Evolutionary conservation across 108 stramenopile species (phyloP).

Genomic region (Cyclostephanos tholiformis): DNA sequence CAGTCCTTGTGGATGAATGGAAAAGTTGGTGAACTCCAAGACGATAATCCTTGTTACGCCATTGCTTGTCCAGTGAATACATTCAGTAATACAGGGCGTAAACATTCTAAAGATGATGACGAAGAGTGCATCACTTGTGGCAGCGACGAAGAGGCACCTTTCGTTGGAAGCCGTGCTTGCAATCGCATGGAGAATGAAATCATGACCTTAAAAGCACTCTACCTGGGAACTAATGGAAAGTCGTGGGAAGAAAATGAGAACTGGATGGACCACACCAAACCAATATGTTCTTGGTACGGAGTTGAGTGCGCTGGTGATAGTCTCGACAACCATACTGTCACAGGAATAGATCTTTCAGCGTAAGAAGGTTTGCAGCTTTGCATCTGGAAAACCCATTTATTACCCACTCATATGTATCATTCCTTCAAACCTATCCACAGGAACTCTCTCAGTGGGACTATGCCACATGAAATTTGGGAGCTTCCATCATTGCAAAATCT

Average conservation of each 20-base stretch:
- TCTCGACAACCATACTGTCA: constrained; percentile 50
- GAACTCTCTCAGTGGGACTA: constrained; percentile 57
- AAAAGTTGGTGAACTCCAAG: constrained; percentile 50
- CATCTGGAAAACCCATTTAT: background rate
- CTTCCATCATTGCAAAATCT: constrained; percentile 49
- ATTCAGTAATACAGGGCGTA: constrained; percentile 37
- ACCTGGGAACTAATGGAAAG: constrained; percentile 29
- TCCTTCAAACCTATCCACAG: background rate
- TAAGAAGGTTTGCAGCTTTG: constrained; percentile 5
- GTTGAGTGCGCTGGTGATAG: constrained; percentile 57
- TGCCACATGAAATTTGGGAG: constrained; percentile 59
- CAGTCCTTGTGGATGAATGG: constrained; percentile 58
- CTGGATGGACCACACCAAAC: constrained; percentile 57
- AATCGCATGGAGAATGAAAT: constrained; percentile 16
- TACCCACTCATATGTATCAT: background rate
- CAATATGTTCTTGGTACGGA: constrained; percentile 69
- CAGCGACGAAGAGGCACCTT: constrained; percentile 31
- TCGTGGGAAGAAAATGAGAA: constrained; percentile 30
- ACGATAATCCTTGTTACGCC: constrained; percentile 58
- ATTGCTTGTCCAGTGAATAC: constrained; percentile 77
- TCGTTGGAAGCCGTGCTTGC: constrained; percentile 48
- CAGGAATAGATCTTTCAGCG: constrained; percentile 30
- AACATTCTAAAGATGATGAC: constrained; percentile 5
- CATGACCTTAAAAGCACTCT: constrained; percentile 34
- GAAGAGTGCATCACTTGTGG: constrained; percentile 42